phyloP scores from a whole-genome alignment of 192 early-diverging fungal species.

The Dimargaris cristalligena region DNA sequence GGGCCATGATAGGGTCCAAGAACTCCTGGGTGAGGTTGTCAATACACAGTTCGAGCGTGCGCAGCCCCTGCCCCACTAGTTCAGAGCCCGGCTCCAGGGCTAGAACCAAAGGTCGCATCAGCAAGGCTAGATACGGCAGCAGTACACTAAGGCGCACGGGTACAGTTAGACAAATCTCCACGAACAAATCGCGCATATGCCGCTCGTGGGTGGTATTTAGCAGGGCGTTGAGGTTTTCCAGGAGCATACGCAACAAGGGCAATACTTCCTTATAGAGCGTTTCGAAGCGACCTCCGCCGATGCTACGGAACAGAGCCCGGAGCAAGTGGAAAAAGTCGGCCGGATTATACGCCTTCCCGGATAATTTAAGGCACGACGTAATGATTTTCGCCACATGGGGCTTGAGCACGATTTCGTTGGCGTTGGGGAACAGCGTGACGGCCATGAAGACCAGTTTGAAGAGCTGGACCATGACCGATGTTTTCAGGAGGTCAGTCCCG shows the following conservation, averaged over 20 bases:
- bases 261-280: constrained; percentile 88
- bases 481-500: constrained; percentile 39
- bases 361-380: constrained; percentile 67
- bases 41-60: constrained; percentile 93
- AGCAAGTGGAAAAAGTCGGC: constrained; percentile 86
- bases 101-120: constrained; percentile 93
- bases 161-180: constrained; percentile 91
- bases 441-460: constrained; percentile 94
- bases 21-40: constrained; percentile 97
- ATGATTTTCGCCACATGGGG: constrained; percentile 88
- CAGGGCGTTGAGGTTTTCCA: constrained; percentile 77
- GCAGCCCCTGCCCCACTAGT: constrained; percentile 84
- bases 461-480: constrained; percentile 64
- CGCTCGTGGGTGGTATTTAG: constrained; percentile 65
- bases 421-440: constrained; percentile 74
- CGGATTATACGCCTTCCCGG: constrained; percentile 68
- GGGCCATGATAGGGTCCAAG: constrained; percentile 86
- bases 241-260: constrained; percentile 76
- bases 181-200: constrained; percentile 88
- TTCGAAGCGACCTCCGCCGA: constrained; percentile 94
- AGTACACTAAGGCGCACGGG: constrained; percentile 89
- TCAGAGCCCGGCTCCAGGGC: constrained; percentile 84
- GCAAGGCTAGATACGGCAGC: constrained; percentile 75
- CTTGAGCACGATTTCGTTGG: constrained; percentile 79
- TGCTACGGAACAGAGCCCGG: constrained; percentile 81